Evolutionary conservation across 1,284 basidiomycete species (phyloP).

Genomic region (Acaromyces ingoldii): DNA sequence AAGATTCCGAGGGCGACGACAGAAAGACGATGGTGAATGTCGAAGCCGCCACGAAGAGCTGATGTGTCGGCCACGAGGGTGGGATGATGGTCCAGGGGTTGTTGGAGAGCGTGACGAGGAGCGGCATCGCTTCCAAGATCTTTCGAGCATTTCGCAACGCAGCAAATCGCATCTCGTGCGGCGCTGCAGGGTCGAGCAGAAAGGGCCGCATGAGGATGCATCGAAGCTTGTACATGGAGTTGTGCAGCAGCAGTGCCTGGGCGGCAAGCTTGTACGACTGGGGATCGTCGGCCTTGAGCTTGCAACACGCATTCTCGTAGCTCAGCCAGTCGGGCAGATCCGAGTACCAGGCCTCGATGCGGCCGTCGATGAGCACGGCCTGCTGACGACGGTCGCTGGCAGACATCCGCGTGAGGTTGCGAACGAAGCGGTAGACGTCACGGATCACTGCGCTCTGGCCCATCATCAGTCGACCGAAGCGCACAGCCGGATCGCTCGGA

Average conservation of each 20-base stretch:
- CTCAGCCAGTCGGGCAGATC: not conserved
- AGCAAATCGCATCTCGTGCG: not conserved
- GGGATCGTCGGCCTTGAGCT: not conserved
- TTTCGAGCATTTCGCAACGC: not conserved
- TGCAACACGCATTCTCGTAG: not conserved
- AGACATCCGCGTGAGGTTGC: not conserved
- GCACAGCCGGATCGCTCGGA: too few relatives aligned
- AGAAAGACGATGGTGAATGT: not conserved
- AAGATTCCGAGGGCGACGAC: too few relatives aligned
- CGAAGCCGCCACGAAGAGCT: not conserved
- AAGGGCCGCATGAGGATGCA: constrained; percentile 3
- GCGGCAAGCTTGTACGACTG: not conserved
- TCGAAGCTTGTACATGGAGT: not conserved
- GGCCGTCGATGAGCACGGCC: not conserved
- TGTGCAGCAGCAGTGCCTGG: not conserved
- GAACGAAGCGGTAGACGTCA: not conserved
- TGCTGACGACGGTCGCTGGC: not conserved
- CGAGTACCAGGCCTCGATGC: not conserved
- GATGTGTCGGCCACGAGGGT: not conserved
- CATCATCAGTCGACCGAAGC: too few relatives aligned
- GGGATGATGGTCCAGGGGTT: not conserved
- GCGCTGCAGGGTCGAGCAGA: not conserved
- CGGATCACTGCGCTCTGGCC: too few relatives aligned
- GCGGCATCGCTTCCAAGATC: constrained; percentile 1
- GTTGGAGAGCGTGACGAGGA: not conserved